Conservation (phyloP, 2,329 filamentous ascomycete species). For the Paecilomyces formosus region DNA sequence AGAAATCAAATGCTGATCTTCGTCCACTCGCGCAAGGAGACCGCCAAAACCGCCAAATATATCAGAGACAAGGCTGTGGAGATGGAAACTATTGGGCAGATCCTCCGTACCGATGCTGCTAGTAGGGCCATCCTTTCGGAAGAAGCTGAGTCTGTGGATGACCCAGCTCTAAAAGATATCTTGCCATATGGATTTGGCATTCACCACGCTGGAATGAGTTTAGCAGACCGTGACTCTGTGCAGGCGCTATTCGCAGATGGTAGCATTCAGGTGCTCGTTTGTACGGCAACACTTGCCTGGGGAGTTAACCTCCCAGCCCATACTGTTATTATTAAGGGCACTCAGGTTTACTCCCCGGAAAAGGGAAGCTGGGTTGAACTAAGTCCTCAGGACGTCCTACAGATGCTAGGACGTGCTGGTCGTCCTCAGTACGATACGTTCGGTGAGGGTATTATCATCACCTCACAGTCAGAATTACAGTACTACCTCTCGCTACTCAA, state of each 20-base stretch:
- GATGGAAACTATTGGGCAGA: conserved; percentile 92
- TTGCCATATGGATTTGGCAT: conserved; percentile 96
- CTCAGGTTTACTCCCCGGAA: conserved; percentile 94
- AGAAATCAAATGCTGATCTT: conserved; percentile 99
- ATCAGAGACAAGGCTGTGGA: conserved; percentile 97
- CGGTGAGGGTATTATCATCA: conserved; percentile 98
- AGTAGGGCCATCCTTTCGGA: conserved; percentile 82
- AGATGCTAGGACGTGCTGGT: conserved; percentile 97
- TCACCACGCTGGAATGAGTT: conserved; percentile 94
- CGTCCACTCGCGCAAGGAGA: conserved; percentile 96
- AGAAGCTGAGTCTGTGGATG: conserved; percentile 73
- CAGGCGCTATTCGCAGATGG: conserved; percentile 91
- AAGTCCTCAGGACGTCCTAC: conserved; percentile 92
- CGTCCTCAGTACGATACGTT: conserved; percentile 96
- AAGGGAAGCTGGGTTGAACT: conserved; percentile 98
- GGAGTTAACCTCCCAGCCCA: conserved; percentile 97
- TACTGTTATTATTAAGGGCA: conserved; percentile 98
- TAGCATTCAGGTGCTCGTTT: conserved; percentile 89
- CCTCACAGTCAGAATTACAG: conserved; percentile 86
- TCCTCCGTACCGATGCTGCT: conserved; percentile 84
- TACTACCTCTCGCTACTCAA: conserved; percentile 97
- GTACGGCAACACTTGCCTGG: conserved; percentile 97
- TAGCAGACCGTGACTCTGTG: conserved; percentile 88
- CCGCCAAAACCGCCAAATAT: conserved; percentile 92
- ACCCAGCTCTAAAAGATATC: conserved; percentile 85